phyloP scores from a whole-genome alignment of 306 rosid genomes.

The Prunus persica region Prunus_persica_NCBIv2 NC_034012.1:23378501-23379000 shows the following conservation, averaged over 20 bases:
- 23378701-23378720: slow-evolving; percentile 63
- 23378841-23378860: slow-evolving; percentile 33
- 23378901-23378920: background rate
- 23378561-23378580: too few relatives aligned
- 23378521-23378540: too few relatives aligned
- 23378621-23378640: background rate
- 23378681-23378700: slow-evolving; percentile 11
- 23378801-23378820: slow-evolving; percentile 56
- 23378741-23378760: slow-evolving; percentile 57
- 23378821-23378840: slow-evolving; percentile 51
- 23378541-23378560: too few relatives aligned
- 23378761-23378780: slow-evolving; percentile 83
- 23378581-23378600: too few relatives aligned
- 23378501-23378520: too few relatives aligned
- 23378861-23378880: slow-evolving; percentile 21
- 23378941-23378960: too few relatives aligned
- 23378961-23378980: too few relatives aligned
- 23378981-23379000: too few relatives aligned
- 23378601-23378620: background rate
- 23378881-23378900: slow-evolving; percentile 28
- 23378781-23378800: slow-evolving; percentile 58
- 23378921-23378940: too few relatives aligned
- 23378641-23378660: background rate
- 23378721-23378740: slow-evolving; percentile 58
- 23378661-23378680: background rate